phyloP scores from a whole-genome alignment of 23 red algal species.

The Gracilaria caudata region DNA sequence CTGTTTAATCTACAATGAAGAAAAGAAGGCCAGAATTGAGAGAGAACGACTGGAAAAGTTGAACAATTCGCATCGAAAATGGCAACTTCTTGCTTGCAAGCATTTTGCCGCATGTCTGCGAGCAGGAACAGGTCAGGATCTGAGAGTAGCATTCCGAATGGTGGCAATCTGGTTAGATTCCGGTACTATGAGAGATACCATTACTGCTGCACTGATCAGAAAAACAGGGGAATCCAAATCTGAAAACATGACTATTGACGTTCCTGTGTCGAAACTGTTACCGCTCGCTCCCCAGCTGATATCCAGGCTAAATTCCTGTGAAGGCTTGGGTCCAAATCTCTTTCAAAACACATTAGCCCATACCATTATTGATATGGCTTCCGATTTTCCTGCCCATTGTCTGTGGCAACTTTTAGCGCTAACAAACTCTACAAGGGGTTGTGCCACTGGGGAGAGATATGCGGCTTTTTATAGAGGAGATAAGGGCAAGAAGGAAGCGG shows the following conservation, averaged over 20 bases:
- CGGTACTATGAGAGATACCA: conserved; percentile 50
- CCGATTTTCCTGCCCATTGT: conserved; percentile 59
- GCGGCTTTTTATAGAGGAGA: conserved; percentile 50
- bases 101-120: conserved; percentile 69
- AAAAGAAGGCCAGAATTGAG: conserved; percentile 40
- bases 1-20: conserved; percentile 20
- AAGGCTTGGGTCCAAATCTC: neutral
- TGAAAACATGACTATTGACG: conserved; percentile 20
- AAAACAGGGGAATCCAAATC: neutral
- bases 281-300: conserved; percentile 70
- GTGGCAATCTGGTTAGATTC: conserved; percentile 77
- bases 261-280: conserved; percentile 57
- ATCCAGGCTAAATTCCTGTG: conserved; percentile 33
- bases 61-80: conserved; percentile 28
- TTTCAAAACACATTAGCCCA: conserved; percentile 52
- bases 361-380: conserved; percentile 42
- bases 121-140: conserved; percentile 33
- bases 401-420: conserved; percentile 77
- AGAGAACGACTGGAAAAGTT: conserved; percentile 56
- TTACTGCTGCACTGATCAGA: conserved; percentile 19
- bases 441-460: conserved; percentile 40
- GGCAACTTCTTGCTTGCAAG: conserved; percentile 62
- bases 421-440: conserved; percentile 61
- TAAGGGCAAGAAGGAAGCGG: conserved; percentile 69
- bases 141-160: conserved; percentile 66